Base-by-base conservation (phyloP, 805 yeast species). In the Kodamaea neixiangensis region DNA sequence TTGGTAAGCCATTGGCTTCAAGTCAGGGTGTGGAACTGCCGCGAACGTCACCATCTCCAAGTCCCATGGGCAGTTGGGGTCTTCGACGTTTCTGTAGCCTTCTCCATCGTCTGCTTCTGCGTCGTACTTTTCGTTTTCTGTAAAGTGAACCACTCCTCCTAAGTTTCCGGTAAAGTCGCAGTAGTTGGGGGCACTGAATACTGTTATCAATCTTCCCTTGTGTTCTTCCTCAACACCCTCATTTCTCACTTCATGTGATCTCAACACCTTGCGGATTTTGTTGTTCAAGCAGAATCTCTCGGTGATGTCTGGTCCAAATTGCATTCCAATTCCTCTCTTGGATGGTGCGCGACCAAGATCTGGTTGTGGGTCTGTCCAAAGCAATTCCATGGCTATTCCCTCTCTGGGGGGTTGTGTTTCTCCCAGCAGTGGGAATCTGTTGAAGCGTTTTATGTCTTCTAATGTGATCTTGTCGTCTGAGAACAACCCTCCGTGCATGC, bases 161-260 rank as follows among this genome's bases (percentile, higher is more conserved):
- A 82, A 68, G 68, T 94, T 94, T 11, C 96, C 96, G 49, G 89
- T 91, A 13, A 86, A 75, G 66, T 94, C 99, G 73, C 98, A 93
- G 69, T 93, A 93, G 67, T 94, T 93, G 33, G 99, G 99, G 0
- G 99, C 99, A 68, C 96, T 86, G 68, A 94, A 94, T n/a, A 94
- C 96, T 0, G 99, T 94, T 48, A 91, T 82, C 47, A 94, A 79
- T 57, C 83, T 78, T 10, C 96, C 96, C 52, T 87, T 78, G 63
- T 94, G 99, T 64, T 93, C 97, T 43, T 77, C 77, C 57, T 89
- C 90, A 52, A 86, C 90, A 44, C 99, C 99, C 5, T 79, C 86
- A 87, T 87, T 86, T 64, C 98, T 79, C 6, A 93, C 97, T 70
- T 94, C 99, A 64, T 94, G 99, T 2, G 97, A 90, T 61, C 99